These are phyloP conservation scores for Globisporangium megalacanthum DNA, from an alignment of 352 stramenopile species.

Conservation along the genomic window DNA sequence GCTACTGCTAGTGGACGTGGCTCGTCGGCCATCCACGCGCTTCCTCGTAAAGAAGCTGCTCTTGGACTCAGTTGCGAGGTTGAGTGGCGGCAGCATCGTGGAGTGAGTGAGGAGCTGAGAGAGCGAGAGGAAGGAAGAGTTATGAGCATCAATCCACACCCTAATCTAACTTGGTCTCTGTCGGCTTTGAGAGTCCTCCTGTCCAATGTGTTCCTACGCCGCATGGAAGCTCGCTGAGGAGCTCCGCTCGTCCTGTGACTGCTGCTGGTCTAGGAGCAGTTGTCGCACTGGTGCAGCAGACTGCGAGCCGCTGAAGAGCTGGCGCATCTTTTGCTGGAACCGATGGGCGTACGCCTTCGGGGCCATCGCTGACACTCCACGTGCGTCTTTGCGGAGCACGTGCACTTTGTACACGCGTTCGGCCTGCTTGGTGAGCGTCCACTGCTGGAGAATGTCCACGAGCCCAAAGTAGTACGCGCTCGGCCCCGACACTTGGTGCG, in stretches of 20 bases:
- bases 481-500: slow-evolving; percentile 76
- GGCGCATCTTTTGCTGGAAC: slow-evolving; percentile 83
- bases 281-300: background rate
- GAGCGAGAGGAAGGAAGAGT: background rate
- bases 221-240: no score
- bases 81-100: slow-evolving; percentile 38
- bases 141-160: no score
- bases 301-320: slow-evolving; percentile 64
- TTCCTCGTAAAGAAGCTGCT: slow-evolving; percentile 30
- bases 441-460: slow-evolving; percentile 88
- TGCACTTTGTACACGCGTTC: slow-evolving; percentile 84
- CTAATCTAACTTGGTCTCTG: background rate
- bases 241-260: slow-evolving; percentile 15
- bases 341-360: slow-evolving; percentile 66
- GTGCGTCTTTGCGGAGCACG: slow-evolving; percentile 60
- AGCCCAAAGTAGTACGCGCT: slow-evolving; percentile 89
- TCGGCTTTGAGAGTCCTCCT: no score
- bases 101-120: background rate
- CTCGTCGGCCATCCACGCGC: slow-evolving; percentile 15
- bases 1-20: slow-evolving; percentile 5
- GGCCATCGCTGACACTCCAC: slow-evolving; percentile 70
- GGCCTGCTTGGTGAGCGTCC: slow-evolving; percentile 70
- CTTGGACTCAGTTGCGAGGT: slow-evolving; percentile 27
- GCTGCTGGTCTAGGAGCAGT: slow-evolving; percentile 25
- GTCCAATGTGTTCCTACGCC: no score